Conservation (phyloP, 441 rosid genomes). For the Populus tomentosa region DNA sequence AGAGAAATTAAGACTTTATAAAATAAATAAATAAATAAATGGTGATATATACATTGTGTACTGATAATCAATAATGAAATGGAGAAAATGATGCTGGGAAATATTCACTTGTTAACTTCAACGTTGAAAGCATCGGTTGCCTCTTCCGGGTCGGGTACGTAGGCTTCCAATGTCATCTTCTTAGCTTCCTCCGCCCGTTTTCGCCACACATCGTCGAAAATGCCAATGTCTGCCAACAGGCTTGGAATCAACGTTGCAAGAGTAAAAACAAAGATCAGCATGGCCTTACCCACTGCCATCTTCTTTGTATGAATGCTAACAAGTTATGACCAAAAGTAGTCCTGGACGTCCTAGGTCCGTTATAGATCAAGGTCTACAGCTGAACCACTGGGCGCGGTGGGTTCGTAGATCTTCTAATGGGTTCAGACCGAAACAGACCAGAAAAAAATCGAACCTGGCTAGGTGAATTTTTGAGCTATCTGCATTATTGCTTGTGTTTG, state of each 20-base stretch:
- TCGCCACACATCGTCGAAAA: conserved; percentile 29
- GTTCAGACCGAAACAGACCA: conserved; percentile 14
- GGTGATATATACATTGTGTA: not conserved
- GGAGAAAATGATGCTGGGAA: not conserved
- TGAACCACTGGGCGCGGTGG: conserved; percentile 3
- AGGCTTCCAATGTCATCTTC: conserved; percentile 25
- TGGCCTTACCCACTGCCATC: conserved; percentile 12
- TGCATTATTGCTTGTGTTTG: not conserved
- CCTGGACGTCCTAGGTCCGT: not conserved
- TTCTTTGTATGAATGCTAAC: not conserved
- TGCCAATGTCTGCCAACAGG: not conserved
- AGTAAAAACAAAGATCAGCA: conserved; percentile 4
- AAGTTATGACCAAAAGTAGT: not conserved
- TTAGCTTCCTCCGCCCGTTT: conserved; percentile 22
- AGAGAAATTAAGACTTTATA: not conserved
- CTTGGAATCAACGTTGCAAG: conserved; percentile 17
- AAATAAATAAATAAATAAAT: not conserved
- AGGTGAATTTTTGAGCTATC: not conserved
- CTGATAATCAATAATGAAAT: not conserved
- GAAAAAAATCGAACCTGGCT: conserved; percentile 7
- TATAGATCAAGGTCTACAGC: conserved; percentile 7
- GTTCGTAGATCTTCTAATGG: not conserved
- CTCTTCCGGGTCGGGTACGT: conserved; percentile 31
- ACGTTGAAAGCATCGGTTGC: conserved; percentile 36
- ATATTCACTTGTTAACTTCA: conserved; percentile 21